Percentiles rank a stretch among this genome's conserved stretches.
Conservation (phyloP, 768 basidiomycete genomes). For the Coprinellus aureogranulatus region DNA sequence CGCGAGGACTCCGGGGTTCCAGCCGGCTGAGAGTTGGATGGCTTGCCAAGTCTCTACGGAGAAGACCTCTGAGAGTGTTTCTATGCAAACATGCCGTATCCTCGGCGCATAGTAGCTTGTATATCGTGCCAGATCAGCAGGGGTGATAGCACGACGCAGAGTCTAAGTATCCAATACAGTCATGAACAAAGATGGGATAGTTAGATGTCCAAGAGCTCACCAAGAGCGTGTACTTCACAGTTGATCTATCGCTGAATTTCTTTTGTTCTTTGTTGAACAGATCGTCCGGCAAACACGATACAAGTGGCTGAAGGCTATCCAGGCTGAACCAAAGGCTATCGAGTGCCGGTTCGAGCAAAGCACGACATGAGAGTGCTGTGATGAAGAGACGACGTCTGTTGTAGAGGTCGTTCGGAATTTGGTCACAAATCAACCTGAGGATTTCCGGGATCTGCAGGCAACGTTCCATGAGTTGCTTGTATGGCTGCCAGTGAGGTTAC, state of each 20-base stretch:
- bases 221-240: background rate
- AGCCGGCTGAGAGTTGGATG: background rate
- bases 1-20: background rate
- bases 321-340: background rate
- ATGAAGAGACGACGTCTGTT: background rate
- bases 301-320: background rate
- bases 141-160: background rate
- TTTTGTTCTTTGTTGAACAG: background rate
- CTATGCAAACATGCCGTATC: background rate
- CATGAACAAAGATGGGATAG: too few species aligned
- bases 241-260: too few species aligned
- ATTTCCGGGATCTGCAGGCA: background rate
- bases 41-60: background rate
- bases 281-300: background rate
- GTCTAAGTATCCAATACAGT: too few species aligned
- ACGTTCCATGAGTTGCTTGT: background rate
- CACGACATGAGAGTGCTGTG: background rate
- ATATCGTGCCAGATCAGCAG: background rate
- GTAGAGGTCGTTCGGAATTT: background rate
- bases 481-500: too few species aligned
- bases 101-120: background rate
- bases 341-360: background rate
- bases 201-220: too few species aligned
- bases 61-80: background rate
- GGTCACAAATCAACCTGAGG: background rate